Percentiles rank a stretch among this genome's conserved stretches.
Conservation (phyloP, 192 early-diverging fungal genomes). For the Fimicolochytrium jonesii region DNA sequence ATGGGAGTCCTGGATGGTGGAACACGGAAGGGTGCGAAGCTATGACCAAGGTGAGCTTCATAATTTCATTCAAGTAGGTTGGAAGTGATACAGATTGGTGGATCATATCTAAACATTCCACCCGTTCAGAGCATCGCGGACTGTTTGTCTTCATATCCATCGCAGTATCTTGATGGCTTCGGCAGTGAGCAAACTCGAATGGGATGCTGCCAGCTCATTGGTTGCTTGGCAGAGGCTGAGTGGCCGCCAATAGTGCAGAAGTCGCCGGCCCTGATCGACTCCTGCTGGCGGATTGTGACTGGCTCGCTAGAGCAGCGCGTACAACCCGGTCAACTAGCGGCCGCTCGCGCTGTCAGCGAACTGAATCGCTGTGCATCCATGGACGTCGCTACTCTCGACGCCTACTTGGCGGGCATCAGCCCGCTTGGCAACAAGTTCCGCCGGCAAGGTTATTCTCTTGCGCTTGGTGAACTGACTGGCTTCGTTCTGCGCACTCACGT, state of each 20-base stretch:
- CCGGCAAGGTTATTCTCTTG: no score
- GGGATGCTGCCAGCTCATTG: slow-evolving; percentile 45
- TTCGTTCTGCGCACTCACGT: slow-evolving; percentile 13
- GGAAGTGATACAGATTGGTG: no score
- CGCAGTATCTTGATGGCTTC: slow-evolving; percentile 49
- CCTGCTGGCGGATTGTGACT: slow-evolving; percentile 51
- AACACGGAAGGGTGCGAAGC: slow-evolving; percentile 13
- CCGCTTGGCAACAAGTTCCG: no score
- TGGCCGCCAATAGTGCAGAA: slow-evolving; percentile 31
- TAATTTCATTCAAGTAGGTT: no score
- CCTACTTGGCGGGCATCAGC: slow-evolving; percentile 27
- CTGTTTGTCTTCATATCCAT: slow-evolving; percentile 29
- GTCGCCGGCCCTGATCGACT: background rate
- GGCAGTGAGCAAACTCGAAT: slow-evolving; percentile 49
- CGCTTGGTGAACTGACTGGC: slow-evolving; percentile 52
- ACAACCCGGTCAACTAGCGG: slow-evolving; percentile 53
- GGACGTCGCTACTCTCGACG: slow-evolving; percentile 10
- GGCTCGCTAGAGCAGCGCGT: slow-evolving; percentile 61
- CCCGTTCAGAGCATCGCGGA: no score
- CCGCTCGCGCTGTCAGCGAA: slow-evolving; percentile 10
- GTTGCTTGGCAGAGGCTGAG: slow-evolving; percentile 38
- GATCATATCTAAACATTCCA: no score
- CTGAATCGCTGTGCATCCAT: background rate
- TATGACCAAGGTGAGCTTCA: no score
- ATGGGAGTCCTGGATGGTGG: slow-evolving; percentile 8